Evolutionary conservation across 2,329 filamentous ascomycete species (phyloP).

Genomic region (Fusarium sp.): DNA sequence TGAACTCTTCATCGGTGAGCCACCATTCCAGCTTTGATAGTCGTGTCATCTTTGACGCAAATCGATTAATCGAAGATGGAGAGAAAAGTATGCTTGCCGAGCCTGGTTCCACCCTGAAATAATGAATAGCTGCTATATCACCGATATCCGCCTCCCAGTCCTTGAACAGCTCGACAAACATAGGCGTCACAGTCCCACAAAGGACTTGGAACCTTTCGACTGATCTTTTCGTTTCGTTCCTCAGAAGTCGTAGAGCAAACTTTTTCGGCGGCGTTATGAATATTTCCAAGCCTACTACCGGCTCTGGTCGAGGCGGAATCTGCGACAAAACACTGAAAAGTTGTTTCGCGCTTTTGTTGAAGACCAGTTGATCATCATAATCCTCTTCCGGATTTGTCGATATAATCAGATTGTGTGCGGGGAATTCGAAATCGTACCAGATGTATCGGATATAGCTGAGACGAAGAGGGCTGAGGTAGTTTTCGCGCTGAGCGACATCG

Average conservation of each 20-base stretch:
- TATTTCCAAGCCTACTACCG: background rate
- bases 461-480: background rate
- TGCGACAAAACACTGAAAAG: background rate
- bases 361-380: slow-evolving; percentile 1
- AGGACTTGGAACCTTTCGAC: background rate
- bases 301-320: background rate
- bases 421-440: slow-evolving; percentile 14
- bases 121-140: background rate
- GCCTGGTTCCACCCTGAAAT: slow-evolving; percentile 7
- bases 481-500: background rate
- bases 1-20: slow-evolving; percentile 10
- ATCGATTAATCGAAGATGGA: background rate
- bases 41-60: slow-evolving; percentile 11
- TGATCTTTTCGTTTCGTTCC: background rate
- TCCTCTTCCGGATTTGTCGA: slow-evolving; percentile 2
- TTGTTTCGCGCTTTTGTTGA: background rate
- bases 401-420: slow-evolving; percentile 2
- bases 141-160: background rate
- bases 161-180: background rate
- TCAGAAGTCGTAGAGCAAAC: background rate
- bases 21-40: slow-evolving; percentile 3
- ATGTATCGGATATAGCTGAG: slow-evolving; percentile 8
- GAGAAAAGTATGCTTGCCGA: slow-evolving; percentile 16
- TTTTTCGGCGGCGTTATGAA: slow-evolving; percentile 9
- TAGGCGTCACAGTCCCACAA: background rate